Evolutionary conservation across 208 protist genomes (phyloP), one percentile per base, ranked within the genome.

Genomic region (Leishmania aethiopica): DNA sequence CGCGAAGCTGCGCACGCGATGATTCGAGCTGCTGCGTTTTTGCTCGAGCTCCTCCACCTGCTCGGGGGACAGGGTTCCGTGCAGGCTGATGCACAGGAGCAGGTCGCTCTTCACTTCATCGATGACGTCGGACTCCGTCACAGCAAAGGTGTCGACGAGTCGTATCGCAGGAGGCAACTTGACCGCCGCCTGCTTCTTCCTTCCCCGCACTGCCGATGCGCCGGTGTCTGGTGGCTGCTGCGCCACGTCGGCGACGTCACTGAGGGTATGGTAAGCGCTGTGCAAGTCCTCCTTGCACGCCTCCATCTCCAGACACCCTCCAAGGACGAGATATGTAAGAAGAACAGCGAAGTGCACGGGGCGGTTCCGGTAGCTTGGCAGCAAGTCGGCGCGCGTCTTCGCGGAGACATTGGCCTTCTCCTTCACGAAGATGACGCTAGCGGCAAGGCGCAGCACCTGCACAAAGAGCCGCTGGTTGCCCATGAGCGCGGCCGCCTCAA

Each of bases 91-190:
- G 64, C 85, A 91, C 53, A 97, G 84, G 17, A 93, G 81, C 51
- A 97, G 84, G 53, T 97, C 92, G 64, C 88, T 91, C 70, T 95
- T 85, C 78, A 95, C 84, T 80, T 97, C 94, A 45, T 92, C 85
- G 4, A 93, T 55, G 4, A 95, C 78, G 0, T 90, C 85, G n/a
- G 85, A 17, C 57, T 92, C 88, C 8, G 77, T 83, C 4, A 92
- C 78, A 28, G 62, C 25, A 25, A 86, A 86, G 28, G 75, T 25
- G 42, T 86, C 83, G 8, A 73, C 80, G 35, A 66, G 53, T n/a
- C 83, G 83, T 6, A 73, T 47, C 10, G 71, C 25, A 35, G 80
- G n/a, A 8, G 80, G n/a, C 75, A 64, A 60, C 84, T 80, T 82
- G 4, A 72, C 57, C 1, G 75, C 64, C n/a, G 78, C n/a, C 32